These are phyloP conservation scores for Fomitopsis pulvina DNA, from an alignment of 768 basidiomycete species.

Conservation along the genomic window DNA sequence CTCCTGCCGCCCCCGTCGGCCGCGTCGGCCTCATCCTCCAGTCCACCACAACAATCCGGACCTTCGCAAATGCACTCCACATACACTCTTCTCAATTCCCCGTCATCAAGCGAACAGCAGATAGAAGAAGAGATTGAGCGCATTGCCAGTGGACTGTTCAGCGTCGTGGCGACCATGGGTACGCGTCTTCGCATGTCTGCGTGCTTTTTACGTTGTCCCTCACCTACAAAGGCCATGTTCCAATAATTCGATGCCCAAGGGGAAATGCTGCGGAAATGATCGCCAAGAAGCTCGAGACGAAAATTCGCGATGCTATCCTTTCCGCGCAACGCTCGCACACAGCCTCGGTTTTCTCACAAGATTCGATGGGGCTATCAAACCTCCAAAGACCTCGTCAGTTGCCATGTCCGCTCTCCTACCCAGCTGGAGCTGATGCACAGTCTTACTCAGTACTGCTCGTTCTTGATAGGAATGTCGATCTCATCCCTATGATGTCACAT, in stretches of 20 bases:
- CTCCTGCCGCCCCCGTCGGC: conserved; percentile 57
- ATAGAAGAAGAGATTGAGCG: conserved; percentile 94
- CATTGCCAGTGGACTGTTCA: conserved; percentile 85
- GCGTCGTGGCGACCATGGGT: conserved; percentile 86
- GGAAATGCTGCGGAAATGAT: conserved; percentile 99
- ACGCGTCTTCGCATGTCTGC: conserved; percentile 15
- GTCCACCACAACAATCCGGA: conserved; percentile 28
- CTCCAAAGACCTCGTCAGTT: conserved; percentile 80
- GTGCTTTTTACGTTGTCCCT: not conserved
- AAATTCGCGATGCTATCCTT: conserved; percentile 81
- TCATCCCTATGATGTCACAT: conserved; percentile 89
- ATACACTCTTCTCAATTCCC: conserved; percentile 87
- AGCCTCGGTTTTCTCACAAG: conserved; percentile 69
- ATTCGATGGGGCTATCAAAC: conserved; percentile 76
- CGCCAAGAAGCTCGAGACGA: conserved; percentile 90
- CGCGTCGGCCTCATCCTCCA: conserved; percentile 25
- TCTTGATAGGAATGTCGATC: conserved; percentile 90
- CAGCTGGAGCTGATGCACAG: conserved; percentile 8
- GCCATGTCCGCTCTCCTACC: not conserved
- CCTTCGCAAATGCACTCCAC: conserved; percentile 43
- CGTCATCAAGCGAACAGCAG: conserved; percentile 80
- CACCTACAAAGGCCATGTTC: conserved; percentile 66
- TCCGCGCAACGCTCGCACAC: conserved; percentile 58
- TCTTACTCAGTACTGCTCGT: conserved; percentile 77
- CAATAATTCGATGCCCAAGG: conserved; percentile 89